phyloP scores from a whole-genome alignment of 2,329 filamentous ascomycete genomes.

The Lasiodiplodia sp. region DNA sequence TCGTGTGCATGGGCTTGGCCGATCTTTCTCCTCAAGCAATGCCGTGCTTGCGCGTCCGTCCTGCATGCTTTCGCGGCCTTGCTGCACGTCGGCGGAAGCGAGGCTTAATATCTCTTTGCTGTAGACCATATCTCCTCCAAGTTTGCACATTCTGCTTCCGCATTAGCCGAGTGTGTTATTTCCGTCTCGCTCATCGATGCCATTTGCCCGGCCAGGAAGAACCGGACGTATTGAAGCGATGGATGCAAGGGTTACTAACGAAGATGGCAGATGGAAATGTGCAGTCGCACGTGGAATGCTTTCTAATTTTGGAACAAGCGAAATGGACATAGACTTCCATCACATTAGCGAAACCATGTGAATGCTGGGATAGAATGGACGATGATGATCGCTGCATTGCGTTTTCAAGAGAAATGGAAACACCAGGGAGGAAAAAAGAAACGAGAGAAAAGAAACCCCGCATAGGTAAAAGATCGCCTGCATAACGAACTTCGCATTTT shows the following conservation, averaged over 20 bases:
- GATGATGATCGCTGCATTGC: too few relatives aligned
- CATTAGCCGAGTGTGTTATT: not conserved
- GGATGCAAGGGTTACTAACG: not conserved
- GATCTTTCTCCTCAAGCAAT: not conserved
- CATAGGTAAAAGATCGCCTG: too few relatives aligned
- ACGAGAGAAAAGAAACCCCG: too few relatives aligned
- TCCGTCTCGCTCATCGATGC: not conserved
- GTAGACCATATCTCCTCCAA: not conserved
- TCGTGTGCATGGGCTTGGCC: not conserved
- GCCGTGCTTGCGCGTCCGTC: not conserved
- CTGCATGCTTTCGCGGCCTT: not conserved
- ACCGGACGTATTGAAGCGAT: not conserved
- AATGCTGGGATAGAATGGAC: too few relatives aligned
- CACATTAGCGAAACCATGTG: too few relatives aligned
- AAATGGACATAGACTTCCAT: too few relatives aligned
- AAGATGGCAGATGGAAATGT: not conserved
- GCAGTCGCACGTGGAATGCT: not conserved
- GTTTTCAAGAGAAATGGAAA: too few relatives aligned
- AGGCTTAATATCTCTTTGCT: not conserved
- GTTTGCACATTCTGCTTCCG: too few relatives aligned
- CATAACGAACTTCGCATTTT: too few relatives aligned
- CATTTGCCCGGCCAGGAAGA: not conserved
- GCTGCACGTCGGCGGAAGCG: not conserved
- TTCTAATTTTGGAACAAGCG: not conserved
- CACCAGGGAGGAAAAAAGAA: too few relatives aligned